Percentiles rank a stretch among this genome's conserved stretches.
phyloP scores from a whole-genome alignment of 306 rosid genomes.

The Crotalaria pallida region DNA sequence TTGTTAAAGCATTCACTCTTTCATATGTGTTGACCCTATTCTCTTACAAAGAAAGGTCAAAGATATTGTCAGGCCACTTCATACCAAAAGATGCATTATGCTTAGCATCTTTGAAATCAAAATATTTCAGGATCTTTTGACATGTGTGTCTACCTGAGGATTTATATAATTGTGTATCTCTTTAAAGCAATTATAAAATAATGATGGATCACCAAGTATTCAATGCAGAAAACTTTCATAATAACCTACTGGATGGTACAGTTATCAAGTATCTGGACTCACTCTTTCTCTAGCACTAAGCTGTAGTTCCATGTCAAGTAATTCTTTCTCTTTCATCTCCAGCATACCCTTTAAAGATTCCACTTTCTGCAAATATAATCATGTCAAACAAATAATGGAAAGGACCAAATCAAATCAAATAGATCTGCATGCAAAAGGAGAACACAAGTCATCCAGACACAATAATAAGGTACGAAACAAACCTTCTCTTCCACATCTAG shows the following conservation, averaged over 20 bases:
- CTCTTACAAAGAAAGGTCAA: not conserved
- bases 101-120: not conserved
- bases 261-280: conserved; percentile 26
- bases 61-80: not conserved
- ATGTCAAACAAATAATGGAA: not conserved
- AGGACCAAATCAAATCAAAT: conserved; percentile 4
- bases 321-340: conserved; percentile 55
- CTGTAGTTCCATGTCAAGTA: conserved; percentile 50
- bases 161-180: not conserved
- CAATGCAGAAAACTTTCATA: not conserved
- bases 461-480: conserved; percentile 5
- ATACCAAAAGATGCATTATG: not conserved
- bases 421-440: not conserved
- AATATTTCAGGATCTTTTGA: not conserved
- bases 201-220: not conserved
- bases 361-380: conserved; percentile 51
- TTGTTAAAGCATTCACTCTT: not conserved
- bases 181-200: not conserved
- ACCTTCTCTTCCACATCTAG: conserved; percentile 64
- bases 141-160: not conserved
- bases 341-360: conserved; percentile 31
- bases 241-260: not conserved
- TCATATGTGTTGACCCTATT: not conserved
- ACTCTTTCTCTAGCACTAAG: conserved; percentile 72
- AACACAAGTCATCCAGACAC: not conserved